Evolutionary conservation across 2,329 filamentous ascomycete species (phyloP).

Genomic region (Colletotrichum plurivorum): DNA sequence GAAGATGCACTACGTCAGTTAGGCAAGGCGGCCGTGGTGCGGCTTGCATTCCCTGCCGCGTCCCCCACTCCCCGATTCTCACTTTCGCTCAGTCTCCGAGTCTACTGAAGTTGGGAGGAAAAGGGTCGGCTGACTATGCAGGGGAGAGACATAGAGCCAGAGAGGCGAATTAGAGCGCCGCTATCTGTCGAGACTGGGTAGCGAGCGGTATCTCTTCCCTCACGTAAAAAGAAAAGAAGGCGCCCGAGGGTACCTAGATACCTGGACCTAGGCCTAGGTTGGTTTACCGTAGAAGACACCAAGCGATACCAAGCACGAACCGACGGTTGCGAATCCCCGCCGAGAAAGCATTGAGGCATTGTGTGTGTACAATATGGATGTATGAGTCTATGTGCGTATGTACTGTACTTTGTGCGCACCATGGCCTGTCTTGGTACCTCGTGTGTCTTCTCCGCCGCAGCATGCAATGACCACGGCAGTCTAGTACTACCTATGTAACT

Average conservation of each 20-base stretch:
- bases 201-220: not conserved
- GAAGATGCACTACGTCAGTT: constrained; percentile 30
- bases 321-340: no score
- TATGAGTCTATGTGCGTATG: no score
- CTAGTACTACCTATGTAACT: no score
- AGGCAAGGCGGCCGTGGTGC: constrained; percentile 23
- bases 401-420: no score
- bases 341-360: no score
- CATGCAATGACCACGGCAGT: no score
- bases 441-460: no score
- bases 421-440: no score
- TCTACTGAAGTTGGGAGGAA: constrained; percentile 24
- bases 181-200: not conserved
- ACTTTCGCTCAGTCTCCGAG: constrained; percentile 27
- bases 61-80: constrained; percentile 37
- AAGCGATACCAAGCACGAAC: not conserved
- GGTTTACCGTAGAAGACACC: not conserved
- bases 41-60: constrained; percentile 23
- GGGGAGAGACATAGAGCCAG: not conserved
- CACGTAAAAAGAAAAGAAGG: not conserved
- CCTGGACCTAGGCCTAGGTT: not conserved
- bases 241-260: not conserved
- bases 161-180: not conserved
- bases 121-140: constrained; percentile 29
- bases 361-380: no score